These are phyloP conservation scores for Vigna reflexopilosa DNA, from an alignment of 306 rosid genomes.

Conservation along the genomic window DNA sequence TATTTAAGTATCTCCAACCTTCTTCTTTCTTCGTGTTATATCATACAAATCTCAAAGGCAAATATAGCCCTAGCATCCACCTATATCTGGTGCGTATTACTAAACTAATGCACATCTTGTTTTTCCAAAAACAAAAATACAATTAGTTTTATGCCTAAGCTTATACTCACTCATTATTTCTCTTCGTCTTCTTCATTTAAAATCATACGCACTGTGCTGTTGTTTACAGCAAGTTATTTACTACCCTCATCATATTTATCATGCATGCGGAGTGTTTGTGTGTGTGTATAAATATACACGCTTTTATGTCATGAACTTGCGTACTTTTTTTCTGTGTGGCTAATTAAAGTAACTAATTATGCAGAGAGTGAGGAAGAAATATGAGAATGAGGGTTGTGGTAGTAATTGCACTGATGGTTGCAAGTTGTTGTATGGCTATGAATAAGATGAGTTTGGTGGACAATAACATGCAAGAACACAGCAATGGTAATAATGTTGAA, in stretches of 20 bases:
- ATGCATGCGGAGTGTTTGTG: not conserved
- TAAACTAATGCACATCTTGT: not conserved
- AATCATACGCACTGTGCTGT: not conserved
- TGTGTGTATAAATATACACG: too few relatives aligned
- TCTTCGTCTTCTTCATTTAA: not conserved
- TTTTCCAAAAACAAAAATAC: not conserved
- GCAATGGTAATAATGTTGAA: not conserved
- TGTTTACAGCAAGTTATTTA: not conserved
- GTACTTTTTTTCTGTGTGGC: not conserved
- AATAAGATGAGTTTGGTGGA: not conserved
- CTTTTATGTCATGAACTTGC: not conserved
- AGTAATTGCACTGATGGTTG: constrained; percentile 40
- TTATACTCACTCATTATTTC: not conserved
- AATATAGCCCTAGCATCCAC: not conserved
- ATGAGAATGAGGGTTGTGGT: constrained; percentile 33
- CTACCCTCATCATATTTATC: too few relatives aligned
- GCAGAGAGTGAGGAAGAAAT: not conserved
- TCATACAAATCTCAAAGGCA: not conserved
- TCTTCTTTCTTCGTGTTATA: not conserved
- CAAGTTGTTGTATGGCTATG: constrained; percentile 15
- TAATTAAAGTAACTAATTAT: not conserved
- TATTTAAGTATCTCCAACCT: not conserved
- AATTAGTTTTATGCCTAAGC: not conserved
- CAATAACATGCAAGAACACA: not conserved
- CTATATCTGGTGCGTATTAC: not conserved